These are phyloP conservation scores for Ophiostoma populinum DNA, from an alignment of 2,329 filamentous ascomycete genomes.

Conservation along the genomic window DNA sequence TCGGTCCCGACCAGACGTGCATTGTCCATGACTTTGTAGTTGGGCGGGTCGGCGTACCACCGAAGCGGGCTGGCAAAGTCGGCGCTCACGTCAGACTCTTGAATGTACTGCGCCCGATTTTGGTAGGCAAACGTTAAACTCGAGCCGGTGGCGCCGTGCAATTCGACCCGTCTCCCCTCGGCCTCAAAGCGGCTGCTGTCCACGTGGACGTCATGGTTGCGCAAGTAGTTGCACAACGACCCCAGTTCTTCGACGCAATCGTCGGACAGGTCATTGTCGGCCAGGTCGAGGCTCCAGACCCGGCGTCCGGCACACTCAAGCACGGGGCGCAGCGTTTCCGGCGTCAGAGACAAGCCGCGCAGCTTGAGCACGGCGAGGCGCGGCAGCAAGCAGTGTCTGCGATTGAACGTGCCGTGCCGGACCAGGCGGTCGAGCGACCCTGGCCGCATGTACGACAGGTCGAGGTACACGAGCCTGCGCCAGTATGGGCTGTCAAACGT, in stretches of 20 bases:
- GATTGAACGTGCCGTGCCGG: slow-evolving; percentile 9
- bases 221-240: slow-evolving; percentile 11
- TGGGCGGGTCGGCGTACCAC: slow-evolving; percentile 31
- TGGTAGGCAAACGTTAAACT: too few species aligned
- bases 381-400: slow-evolving; percentile 19
- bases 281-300: slow-evolving; percentile 41
- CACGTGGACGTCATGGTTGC: slow-evolving; percentile 8
- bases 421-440: slow-evolving; percentile 24
- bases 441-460: slow-evolving; percentile 31
- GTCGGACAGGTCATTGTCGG: slow-evolving; percentile 34
- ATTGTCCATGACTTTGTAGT: slow-evolving; percentile 15
- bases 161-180: slow-evolving; percentile 26
- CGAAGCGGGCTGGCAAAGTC: slow-evolving; percentile 28
- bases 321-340: slow-evolving; percentile 21
- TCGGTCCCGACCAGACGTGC: slow-evolving; percentile 20
- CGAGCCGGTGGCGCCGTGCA: neutral
- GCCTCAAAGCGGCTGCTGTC: slow-evolving; percentile 18
- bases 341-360: slow-evolving; percentile 28
- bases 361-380: slow-evolving; percentile 35
- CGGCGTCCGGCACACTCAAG: slow-evolving; percentile 17
- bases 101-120: too few species aligned
- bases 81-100: too few species aligned
- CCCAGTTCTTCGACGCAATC: slow-evolving; percentile 17
- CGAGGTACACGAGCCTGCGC: slow-evolving; percentile 30
- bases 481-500: slow-evolving; percentile 24